Conservation (phyloP, 495 filamentous ascomycete genomes). For the Thozetella sp. region DNA sequence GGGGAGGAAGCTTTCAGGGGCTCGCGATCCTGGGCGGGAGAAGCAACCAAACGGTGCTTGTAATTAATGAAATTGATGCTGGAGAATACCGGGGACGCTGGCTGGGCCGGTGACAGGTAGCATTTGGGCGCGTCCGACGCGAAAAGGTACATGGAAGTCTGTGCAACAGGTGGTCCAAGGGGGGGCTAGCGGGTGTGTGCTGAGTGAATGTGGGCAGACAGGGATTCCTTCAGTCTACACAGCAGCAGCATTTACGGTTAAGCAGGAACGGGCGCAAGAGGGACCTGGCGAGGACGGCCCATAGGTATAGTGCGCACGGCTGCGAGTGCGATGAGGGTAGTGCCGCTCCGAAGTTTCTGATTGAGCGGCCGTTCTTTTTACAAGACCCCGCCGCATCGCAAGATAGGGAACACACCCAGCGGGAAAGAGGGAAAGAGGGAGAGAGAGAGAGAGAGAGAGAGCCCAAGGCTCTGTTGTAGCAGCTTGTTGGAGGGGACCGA, state of each 20-base stretch:
- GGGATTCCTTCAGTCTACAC: background rate
- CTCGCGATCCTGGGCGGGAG: slow-evolving; percentile 1
- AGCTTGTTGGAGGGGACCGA: too few species aligned
- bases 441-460: too few species aligned
- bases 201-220: background rate
- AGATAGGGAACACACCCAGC: too few species aligned
- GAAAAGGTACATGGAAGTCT: background rate
- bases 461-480: too few species aligned
- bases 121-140: background rate
- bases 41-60: background rate
- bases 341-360: too few species aligned
- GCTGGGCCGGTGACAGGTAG: background rate
- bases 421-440: too few species aligned
- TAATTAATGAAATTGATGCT: slow-evolving; percentile 4
- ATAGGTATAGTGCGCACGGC: too few species aligned
- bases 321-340: too few species aligned
- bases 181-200: background rate
- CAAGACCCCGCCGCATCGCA: too few species aligned
- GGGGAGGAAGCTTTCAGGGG: background rate
- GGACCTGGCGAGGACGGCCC: too few species aligned
- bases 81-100: slow-evolving; percentile 2
- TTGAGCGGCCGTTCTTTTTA: too few species aligned
- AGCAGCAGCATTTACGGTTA: background rate
- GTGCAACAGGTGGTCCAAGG: background rate
- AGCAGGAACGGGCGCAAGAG: too few species aligned